A percentile compares a stretch with the other conserved stretches of the same genome.
Conservation (phyloP, 257 asterid species). For the Plantago ovata region DNA sequence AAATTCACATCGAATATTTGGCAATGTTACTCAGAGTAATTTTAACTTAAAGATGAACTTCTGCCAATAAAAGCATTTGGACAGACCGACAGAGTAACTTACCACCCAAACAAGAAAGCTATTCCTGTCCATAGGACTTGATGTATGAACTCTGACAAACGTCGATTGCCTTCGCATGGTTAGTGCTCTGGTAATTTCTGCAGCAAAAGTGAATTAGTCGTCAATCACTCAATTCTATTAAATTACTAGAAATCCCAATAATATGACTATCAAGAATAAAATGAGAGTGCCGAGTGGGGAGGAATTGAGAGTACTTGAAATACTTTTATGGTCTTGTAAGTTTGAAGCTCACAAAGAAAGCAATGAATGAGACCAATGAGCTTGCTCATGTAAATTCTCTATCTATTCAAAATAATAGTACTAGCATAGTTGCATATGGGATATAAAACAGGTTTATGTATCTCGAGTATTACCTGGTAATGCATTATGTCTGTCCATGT, state of each 20-base stretch:
- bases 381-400: no score
- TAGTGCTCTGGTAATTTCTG: slow-evolving; percentile 48
- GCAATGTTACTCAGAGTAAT: background rate
- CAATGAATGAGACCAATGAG: no score
- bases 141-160: slow-evolving; percentile 53
- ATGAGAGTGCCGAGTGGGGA: no score
- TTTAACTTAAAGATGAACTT: background rate
- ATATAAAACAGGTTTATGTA: no score
- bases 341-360: no score
- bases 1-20: no score
- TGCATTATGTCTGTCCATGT: slow-evolving; percentile 55
- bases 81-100: slow-evolving; percentile 9
- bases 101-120: slow-evolving; percentile 56
- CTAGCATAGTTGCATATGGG: no score
- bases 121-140: slow-evolving; percentile 45
- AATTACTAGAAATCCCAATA: background rate
- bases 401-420: no score
- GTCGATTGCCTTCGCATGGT: slow-evolving; percentile 60
- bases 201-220: background rate
- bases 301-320: no score
- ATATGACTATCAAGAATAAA: background rate
- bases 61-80: background rate
- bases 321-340: no score
- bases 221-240: background rate
- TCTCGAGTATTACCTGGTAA: slow-evolving; percentile 73